phyloP scores from a whole-genome alignment of 1,139 yeast species.

The Pneumocystis jirovecii region DNA sequence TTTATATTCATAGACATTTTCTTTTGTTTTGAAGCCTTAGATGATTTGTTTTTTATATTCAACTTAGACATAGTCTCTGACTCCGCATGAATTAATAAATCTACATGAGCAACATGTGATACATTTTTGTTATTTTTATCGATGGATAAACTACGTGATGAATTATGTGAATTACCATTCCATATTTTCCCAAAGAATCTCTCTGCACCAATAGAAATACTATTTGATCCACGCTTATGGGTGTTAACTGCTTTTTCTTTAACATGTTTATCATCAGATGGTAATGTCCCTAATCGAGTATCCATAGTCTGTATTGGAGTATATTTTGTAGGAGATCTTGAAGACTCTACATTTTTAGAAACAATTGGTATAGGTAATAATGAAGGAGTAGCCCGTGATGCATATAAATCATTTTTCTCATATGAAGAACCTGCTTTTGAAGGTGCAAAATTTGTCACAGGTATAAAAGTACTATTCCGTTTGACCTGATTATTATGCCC shows the following conservation, averaged over 20 bases:
- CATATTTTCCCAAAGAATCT: background rate
- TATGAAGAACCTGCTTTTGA: background rate
- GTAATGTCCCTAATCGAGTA: background rate
- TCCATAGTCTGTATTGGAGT: background rate
- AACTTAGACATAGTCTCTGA: background rate
- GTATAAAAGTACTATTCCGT: background rate
- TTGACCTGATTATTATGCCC: background rate
- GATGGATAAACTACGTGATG: background rate
- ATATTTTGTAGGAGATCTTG: constrained; percentile 1
- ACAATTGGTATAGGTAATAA: background rate
- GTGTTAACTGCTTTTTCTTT: background rate
- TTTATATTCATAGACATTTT: background rate
- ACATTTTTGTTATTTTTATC: background rate
- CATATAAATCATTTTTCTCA: background rate
- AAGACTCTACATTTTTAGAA: background rate
- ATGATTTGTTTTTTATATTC: background rate
- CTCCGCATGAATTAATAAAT: background rate
- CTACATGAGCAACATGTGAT: background rate
- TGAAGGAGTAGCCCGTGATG: background rate
- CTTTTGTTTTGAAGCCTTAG: background rate
- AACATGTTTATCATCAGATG: background rate
- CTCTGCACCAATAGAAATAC: background rate
- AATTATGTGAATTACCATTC: background rate
- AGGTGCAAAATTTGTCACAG: background rate
- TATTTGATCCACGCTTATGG: background rate